Evolutionary conservation across 164 flowering plant genomes (phyloP), one percentile per base, ranked within the genome.

Genomic region (Chimonanthus salicifolius): DNA sequence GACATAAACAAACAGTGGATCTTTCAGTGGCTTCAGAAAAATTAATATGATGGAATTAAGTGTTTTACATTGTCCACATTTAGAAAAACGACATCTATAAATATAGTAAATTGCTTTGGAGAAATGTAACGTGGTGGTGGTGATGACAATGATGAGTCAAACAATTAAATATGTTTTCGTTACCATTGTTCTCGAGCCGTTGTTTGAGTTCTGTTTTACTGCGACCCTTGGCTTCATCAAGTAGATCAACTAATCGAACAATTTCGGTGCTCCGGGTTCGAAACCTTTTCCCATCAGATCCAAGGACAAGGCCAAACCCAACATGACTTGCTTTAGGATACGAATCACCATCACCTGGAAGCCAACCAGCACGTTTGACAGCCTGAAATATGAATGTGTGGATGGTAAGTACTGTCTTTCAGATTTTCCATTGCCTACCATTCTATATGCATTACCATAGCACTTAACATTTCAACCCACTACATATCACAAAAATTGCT

Each of bases 251-350:
- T 62, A 96, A 82, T 48, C 88, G 84, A 71, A 96, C 98, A 66
- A 94, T 94, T 77, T 96, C 98, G 74, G 87, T 78, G 66, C 78
- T 76, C 6, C 99, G 89, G 75, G 98, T 96, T 62, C 97, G 83
- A 69, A 94, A 94, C 11, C 98, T 85, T 79, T 96, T 96, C 48
- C 98, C 97, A 87, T 96, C 99, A 64, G 89, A 96, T 72, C 98
- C 99, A 75, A 92, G 90, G 69, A 96, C 99, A 81, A 96, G 95
- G 73, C 99, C 99, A 84, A 96, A 92, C 4, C 95, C 97, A 69
- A 96, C 97, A 87, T 96, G 99, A 77, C 73, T 89, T 72, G 83
- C 68, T 83, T 84, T 93, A 16, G 99, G 98, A 71, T 88, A 89
- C 54, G 51, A 49, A 74, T 75, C 89, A 64, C 67, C 62, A 45